Conservation (phyloP, 2,329 filamentous ascomycete species). For the Cytospora paraplurivora region DNA sequence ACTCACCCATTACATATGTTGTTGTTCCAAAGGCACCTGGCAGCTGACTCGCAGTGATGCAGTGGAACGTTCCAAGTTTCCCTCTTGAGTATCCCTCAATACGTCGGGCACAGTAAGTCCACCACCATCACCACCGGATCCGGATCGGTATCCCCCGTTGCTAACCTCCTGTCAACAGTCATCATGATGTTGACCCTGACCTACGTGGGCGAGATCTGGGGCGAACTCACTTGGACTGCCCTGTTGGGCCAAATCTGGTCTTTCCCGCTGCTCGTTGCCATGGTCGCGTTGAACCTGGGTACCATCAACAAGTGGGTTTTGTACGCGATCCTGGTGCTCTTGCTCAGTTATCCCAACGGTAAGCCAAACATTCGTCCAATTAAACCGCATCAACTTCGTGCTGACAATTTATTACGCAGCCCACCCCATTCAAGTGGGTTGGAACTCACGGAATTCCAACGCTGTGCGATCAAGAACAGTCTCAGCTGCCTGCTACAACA, state of each 20-base stretch:
- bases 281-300: conserved; percentile 45
- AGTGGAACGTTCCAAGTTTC: conserved; percentile 61
- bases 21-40: not conserved
- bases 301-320: conserved; percentile 45
- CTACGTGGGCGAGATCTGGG: conserved; percentile 47
- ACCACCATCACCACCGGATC: not conserved
- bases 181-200: conserved; percentile 42
- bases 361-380: conserved; percentile 30
- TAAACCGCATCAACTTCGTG: conserved; percentile 27
- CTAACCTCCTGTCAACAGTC: conserved; percentile 30
- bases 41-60: not conserved
- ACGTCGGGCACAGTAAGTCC: conserved; percentile 38
- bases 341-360: conserved; percentile 46
- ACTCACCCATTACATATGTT: not conserved
- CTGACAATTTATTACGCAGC: conserved; percentile 33
- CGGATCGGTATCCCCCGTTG: not conserved
- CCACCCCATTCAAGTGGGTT: conserved; percentile 52
- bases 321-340: conserved; percentile 45
- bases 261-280: conserved; percentile 58
- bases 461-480: conserved; percentile 64
- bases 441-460: conserved; percentile 60
- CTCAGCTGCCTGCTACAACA: conserved; percentile 65
- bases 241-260: conserved; percentile 59
- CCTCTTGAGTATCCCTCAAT: conserved; percentile 61
- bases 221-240: conserved; percentile 53